phyloP scores from a whole-genome alignment of 2,329 filamentous ascomycete genomes.

The Dendrostoma leiphaemia region DNA sequence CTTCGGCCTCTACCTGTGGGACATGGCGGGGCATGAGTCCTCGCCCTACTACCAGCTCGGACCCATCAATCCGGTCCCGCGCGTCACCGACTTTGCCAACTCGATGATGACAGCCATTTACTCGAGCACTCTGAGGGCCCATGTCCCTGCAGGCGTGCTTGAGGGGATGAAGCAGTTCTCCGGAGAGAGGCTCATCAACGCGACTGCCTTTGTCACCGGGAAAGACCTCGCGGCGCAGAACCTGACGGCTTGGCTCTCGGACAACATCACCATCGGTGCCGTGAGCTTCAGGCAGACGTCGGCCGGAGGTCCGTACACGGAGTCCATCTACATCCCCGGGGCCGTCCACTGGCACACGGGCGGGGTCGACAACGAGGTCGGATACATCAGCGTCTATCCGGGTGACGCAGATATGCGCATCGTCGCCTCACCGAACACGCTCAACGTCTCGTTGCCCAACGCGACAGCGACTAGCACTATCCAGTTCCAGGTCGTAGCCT shows the following conservation, averaged over 20 bases:
- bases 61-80: background rate
- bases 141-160: background rate
- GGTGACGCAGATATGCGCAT: constrained; percentile 38
- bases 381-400: constrained; percentile 25
- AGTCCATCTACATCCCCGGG: constrained; percentile 53
- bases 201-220: background rate
- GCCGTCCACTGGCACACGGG: constrained; percentile 52
- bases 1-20: constrained; percentile 58
- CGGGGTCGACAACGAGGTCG: background rate
- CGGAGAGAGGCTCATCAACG: background rate
- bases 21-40: constrained; percentile 47
- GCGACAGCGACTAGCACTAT: constrained; percentile 49
- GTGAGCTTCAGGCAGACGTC: constrained; percentile 54
- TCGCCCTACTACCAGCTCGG: constrained; percentile 26
- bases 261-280: constrained; percentile 57
- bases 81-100: background rate
- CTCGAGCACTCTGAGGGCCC: background rate
- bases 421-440: constrained; percentile 35
- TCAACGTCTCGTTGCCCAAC: constrained; percentile 52
- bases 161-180: background rate
- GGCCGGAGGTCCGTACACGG: constrained; percentile 50
- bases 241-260: constrained; percentile 56
- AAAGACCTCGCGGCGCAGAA: constrained; percentile 55
- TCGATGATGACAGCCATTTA: background rate
- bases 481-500: constrained; percentile 47